These are phyloP conservation scores for Fusarium tjaetaba DNA, from an alignment of 2,329 filamentous ascomycete species.

Conservation along the genomic window DNA sequence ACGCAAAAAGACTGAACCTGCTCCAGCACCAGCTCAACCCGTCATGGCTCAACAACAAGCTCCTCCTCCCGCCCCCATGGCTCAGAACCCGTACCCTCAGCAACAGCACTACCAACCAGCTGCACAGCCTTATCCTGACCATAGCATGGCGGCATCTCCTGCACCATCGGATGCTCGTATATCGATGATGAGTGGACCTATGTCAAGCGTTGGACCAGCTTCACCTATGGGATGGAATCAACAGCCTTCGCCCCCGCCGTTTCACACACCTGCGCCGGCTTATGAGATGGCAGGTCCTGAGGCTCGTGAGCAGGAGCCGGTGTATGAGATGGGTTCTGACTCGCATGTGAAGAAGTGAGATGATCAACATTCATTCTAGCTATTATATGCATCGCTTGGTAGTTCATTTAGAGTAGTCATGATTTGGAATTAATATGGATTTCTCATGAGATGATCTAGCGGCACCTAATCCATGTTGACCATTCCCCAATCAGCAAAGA, in stretches of 20 bases:
- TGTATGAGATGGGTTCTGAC: background rate
- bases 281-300: conserved; percentile 1
- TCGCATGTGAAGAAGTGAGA: background rate
- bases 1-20: background rate
- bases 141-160: background rate
- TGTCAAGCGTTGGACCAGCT: background rate
- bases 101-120: background rate
- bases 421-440: background rate
- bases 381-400: background rate
- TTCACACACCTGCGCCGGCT: background rate
- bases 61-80: background rate
- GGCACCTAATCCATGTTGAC: background rate
- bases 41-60: background rate
- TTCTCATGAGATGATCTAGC: background rate
- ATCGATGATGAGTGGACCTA: background rate
- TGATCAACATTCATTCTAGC: background rate
- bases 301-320: background rate
- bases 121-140: background rate
- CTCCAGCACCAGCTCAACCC: background rate
- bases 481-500: background rate
- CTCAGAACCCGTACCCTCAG: background rate
- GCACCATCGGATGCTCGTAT: background rate
- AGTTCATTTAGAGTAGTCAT: background rate
- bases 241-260: background rate
- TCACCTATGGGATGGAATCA: background rate